Base-by-base conservation (phyloP, 2,329 filamentous ascomycete species). In the Paraphaeosphaeria minitans region DNA sequence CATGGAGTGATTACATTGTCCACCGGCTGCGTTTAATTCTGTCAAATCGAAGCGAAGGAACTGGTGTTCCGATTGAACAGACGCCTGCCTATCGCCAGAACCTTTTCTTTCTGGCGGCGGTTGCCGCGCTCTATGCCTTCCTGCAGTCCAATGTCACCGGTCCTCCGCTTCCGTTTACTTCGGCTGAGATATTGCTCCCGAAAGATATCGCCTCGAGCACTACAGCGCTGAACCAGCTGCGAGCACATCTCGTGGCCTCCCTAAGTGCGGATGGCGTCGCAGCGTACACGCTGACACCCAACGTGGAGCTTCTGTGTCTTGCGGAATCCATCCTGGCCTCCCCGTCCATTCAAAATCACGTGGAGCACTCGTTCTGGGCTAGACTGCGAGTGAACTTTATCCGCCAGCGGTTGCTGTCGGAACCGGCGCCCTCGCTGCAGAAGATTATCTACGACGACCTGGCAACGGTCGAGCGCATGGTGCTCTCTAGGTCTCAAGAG, bases 71-170 rank as follows among this genome's bases (percentile, higher is more conserved):
- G 1, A 57, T 68, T 19, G 57, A 64, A 50, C 73, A 78, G 58
- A 75, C 71, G 16, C 61, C 73, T 29, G 67, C 71, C n/a, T 79
- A 80, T 58, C 75, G 70, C 21, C 78, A 79, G 57, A 68, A 78
- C 56, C 63, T 80, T 2, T 74, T 79, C 47, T 79, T 87, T 55
- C 79, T 85, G 46, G 79, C 90, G 35, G 91, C 87, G 10, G 79
- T 91, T 49, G 87, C 89, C 1, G 85, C 89, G 1, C 82, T 97
- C 12, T 85, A 92, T 70, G 86, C 89, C 12, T 97, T 97, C 73
- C 77, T 97, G 16, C 93, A 97, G 75, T 87, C 87, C 0, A 97
- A 92, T 72, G 90, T 96, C 55, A 97, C 93, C 3, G 93, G 93
- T 0, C 93, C 93, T 0, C 89, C 92, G 0, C 80, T 96, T n/a